Conservation (phyloP, 1,139 yeast species). For the Geotrichum citri-aurantii region DNA sequence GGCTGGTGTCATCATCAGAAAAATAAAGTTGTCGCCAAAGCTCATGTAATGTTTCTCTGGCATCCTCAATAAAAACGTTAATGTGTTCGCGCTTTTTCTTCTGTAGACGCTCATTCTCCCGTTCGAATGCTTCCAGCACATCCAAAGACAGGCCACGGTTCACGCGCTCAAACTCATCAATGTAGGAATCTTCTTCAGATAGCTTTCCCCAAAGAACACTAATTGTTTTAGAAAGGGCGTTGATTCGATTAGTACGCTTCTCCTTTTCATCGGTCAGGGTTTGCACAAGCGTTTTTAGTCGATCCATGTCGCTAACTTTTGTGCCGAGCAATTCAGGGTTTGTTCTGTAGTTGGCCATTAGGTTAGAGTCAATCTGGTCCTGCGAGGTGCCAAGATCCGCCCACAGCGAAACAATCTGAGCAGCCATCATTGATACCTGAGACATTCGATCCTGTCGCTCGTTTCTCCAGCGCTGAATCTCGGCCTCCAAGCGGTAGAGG, state of each 20-base stretch:
- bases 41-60: constrained; percentile 51
- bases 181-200: constrained; percentile 22
- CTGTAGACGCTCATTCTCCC: constrained; percentile 54
- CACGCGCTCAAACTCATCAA: constrained; percentile 28
- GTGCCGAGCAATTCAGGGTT: constrained; percentile 32
- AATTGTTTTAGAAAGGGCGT: constrained; percentile 20
- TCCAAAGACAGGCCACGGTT: constrained; percentile 34
- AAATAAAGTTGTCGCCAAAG: constrained; percentile 62
- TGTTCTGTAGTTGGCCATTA: constrained; percentile 26
- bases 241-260: constrained; percentile 21
- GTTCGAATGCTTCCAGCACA: constrained; percentile 39
- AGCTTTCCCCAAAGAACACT: constrained; percentile 32
- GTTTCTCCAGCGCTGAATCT: constrained; percentile 28
- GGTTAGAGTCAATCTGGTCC: constrained; percentile 28
- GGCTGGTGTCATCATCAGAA: constrained; percentile 42
- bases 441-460: constrained; percentile 28
- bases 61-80: constrained; percentile 58
- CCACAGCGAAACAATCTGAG: constrained; percentile 33
- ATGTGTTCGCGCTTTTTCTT: constrained; percentile 58
- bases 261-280: constrained; percentile 21
- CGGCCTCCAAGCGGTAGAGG: constrained; percentile 28
- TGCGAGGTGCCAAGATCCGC: constrained; percentile 36
- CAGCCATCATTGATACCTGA: constrained; percentile 25
- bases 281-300: constrained; percentile 20
- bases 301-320: constrained; percentile 25